phyloP scores from a whole-genome alignment of 1,284 basidiomycete species.

The Ganoderma boninense region DNA sequence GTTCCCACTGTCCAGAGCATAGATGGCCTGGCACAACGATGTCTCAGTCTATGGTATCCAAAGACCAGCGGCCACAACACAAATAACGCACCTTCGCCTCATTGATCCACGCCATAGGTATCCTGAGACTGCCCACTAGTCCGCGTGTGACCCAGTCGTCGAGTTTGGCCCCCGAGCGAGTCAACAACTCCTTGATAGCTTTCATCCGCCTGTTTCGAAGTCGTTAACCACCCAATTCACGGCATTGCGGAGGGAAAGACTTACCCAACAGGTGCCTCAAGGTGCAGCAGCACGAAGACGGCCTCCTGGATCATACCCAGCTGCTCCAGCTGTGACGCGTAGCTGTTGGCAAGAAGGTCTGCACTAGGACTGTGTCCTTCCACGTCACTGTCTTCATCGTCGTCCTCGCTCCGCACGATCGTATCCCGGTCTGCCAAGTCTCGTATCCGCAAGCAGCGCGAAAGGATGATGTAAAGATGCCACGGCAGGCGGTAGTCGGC shows the following conservation, averaged over 20 bases:
- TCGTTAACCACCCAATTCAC: neutral
- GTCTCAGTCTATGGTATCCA: neutral
- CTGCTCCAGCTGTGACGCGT: constrained; percentile 89
- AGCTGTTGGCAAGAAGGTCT: constrained; percentile 84
- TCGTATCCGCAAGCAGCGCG: constrained; percentile 81
- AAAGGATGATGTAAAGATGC: constrained; percentile 93
- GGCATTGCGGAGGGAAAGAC: constrained; percentile 13
- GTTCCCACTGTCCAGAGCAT: constrained; percentile 69
- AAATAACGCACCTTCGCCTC: constrained; percentile 76
- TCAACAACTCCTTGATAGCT: constrained; percentile 84
- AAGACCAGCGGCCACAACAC: constrained; percentile 3
- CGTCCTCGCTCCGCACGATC: constrained; percentile 47
- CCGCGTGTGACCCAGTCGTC: constrained; percentile 78
- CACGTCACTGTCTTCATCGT: constrained; percentile 54
- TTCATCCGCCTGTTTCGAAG: constrained; percentile 69
- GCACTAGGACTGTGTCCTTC: constrained; percentile 86
- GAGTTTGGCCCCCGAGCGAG: constrained; percentile 75
- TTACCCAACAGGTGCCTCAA: constrained; percentile 83
- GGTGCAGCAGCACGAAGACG: constrained; percentile 89
- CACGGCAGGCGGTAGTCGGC: constrained; percentile 88
- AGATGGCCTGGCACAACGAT: constrained; percentile 63
- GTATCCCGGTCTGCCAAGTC: constrained; percentile 87
- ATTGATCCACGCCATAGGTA: constrained; percentile 89
- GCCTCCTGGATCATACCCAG: constrained; percentile 87
- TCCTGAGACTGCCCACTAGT: constrained; percentile 77